These are phyloP conservation scores for Colletotrichum falcatum DNA, from an alignment of 2,329 filamentous ascomycete genomes.

Conservation along the genomic window DNA sequence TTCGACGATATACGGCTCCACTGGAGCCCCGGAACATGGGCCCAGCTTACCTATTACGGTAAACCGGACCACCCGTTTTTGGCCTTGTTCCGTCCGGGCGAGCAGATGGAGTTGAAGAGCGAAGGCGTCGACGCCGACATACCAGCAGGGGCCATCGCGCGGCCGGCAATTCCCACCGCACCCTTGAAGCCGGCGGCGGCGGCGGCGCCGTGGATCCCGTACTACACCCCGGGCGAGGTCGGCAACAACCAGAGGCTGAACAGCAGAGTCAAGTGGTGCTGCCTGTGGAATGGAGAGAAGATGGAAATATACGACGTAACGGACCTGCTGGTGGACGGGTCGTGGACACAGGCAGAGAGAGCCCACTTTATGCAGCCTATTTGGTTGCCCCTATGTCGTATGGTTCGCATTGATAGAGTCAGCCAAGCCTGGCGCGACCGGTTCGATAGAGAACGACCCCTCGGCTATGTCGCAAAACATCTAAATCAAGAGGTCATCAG, in stretches of 20 bases:
- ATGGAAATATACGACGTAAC: slow-evolving; percentile 2
- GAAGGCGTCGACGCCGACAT: slow-evolving; percentile 3
- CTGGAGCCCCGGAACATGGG: neutral
- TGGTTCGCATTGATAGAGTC: neutral
- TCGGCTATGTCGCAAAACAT: neutral
- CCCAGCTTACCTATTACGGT: neutral
- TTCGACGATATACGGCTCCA: neutral
- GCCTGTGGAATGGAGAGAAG: neutral
- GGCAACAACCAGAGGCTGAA: neutral
- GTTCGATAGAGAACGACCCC: neutral
- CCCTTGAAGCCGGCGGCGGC: neutral
- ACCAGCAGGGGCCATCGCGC: neutral
- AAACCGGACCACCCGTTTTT: neutral
- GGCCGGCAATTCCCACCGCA: neutral
- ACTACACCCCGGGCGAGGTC: neutral
- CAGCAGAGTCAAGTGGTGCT: neutral
- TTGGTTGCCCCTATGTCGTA: neutral
- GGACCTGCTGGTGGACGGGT: too few species aligned
- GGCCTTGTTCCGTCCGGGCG: too few species aligned
- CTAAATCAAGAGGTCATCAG: too few species aligned
- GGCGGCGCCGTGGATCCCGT: neutral
- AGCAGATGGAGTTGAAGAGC: too few species aligned
- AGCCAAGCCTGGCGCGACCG: neutral
- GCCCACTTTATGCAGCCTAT: neutral
- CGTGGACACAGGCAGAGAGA: neutral